Base-by-base conservation (phyloP, 2,329 filamentous ascomycete genomes). In the Fusarium nurragi region DNA sequence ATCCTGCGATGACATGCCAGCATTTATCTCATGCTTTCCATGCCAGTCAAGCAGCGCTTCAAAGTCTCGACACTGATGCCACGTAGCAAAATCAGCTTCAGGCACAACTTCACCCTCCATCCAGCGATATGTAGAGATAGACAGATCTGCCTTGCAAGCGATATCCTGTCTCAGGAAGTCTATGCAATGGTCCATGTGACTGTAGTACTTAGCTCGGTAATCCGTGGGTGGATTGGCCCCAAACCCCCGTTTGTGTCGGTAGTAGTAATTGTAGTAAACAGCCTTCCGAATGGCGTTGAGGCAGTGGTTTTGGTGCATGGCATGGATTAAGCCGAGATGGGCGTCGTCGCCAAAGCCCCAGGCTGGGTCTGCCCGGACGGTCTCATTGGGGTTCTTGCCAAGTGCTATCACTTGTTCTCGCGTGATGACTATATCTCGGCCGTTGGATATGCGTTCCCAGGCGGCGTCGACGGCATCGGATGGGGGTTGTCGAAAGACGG, bases 11-110 rank as follows among this genome's bases (percentile, higher is more conserved):
- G 22, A 16, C 30, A 47, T 23, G 5, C 44, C 44, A 13, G 30
- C 30, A 16, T 47, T 47, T 6, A 47, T 47, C 6, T 47, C 44
- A 16, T 47, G 30, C 10, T 36, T 47, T 26, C 21, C 32, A 16
- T 47, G 44, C 30, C 44, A 47, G 5, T 36, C 22, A 14, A 47
- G 30, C 6, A 47, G 6, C 7, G 14, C 44, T 7, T 47, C 30
- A 19, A 47, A 47, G 12, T 47, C 44, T 37, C 44, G 44, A 19
- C 44, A 47, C 21, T 47, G 44, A 19, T 47, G 44, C 44, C 44
- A 47, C 6, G 44, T 47, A 7, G 13, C n/a, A 14, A 47, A 47
- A 22, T 47, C 44, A 8, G 44, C 44, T 26, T 47, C 44, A 25
- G 44, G 44, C 12, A 30, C 37, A 5, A 36, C 32, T 12, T 47